Percentiles rank a stretch among this genome's conserved stretches.
Conservation (phyloP, 2,329 filamentous ascomycete species). For the Ascochyta koolunga region DNA sequence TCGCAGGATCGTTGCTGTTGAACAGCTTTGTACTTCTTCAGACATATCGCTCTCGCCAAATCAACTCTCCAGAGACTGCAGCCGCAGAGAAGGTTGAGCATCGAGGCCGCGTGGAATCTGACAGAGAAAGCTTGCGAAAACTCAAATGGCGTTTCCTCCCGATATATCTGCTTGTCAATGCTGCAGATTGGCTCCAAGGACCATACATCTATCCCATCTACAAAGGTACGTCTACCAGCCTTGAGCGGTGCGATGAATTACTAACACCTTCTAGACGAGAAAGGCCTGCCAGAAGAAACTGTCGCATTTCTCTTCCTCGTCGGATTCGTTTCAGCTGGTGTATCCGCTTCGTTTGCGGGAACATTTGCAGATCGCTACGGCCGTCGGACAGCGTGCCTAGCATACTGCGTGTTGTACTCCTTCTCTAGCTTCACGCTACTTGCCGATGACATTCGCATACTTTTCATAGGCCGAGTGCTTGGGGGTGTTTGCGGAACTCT, state of each 20-base stretch:
- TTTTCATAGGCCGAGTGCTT: slow-evolving; percentile 61
- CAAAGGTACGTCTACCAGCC: slow-evolving; percentile 42
- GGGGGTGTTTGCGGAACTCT: slow-evolving; percentile 63
- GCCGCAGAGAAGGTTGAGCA: slow-evolving; percentile 31
- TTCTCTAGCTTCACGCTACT: slow-evolving; percentile 61
- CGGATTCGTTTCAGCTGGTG: slow-evolving; percentile 57
- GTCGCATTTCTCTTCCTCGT: slow-evolving; percentile 50
- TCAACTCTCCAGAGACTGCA: slow-evolving; percentile 7
- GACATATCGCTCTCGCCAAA: slow-evolving; percentile 30
- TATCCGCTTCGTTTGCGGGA: slow-evolving; percentile 58
- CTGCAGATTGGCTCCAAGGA: slow-evolving; percentile 57
- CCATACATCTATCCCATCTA: slow-evolving; percentile 61
- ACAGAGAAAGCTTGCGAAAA: slow-evolving; percentile 38
- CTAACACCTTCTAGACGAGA: slow-evolving; percentile 47
- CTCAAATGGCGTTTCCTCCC: slow-evolving; percentile 53
- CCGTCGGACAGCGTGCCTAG: slow-evolving; percentile 59
- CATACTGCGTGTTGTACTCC: slow-evolving; percentile 61
- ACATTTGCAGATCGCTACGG: slow-evolving; percentile 58
- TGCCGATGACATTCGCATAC: slow-evolving; percentile 51
- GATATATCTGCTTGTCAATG: slow-evolving; percentile 53
- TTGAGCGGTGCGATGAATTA: not conserved
- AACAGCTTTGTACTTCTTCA: slow-evolving; percentile 37
- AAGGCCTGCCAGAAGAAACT: slow-evolving; percentile 52
- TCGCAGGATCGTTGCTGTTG: slow-evolving; percentile 34
- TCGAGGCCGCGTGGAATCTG: slow-evolving; percentile 30